Evolutionary conservation across 2,329 filamentous ascomycete genomes (phyloP), one percentile per base, ranked within the genome.

Genomic region (Cercospora brassicicola): DNA sequence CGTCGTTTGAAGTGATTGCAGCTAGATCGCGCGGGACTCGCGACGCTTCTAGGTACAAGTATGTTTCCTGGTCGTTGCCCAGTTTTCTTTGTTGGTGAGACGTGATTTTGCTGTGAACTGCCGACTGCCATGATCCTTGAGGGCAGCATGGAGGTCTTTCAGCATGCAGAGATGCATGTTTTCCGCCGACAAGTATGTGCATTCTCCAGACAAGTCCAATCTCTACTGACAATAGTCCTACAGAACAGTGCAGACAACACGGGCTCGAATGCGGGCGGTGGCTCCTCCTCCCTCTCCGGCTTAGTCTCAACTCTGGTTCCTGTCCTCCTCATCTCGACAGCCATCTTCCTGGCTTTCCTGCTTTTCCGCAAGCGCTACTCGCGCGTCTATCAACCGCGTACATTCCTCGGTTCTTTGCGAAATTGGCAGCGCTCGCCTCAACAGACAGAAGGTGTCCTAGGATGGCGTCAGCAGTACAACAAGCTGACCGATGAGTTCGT

Each of bases 301-400:
- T 76, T 86, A 63, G 64, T 85, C 20, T 82, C 82, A 26, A 85
- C 84, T n/a, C 76, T 86, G 15, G 74, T 83, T 7, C 84, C 84
- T 2, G 78, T 82, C 4, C 72, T 83, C 62, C 65, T 84, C 48
- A 79, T 84, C 62, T 80, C 83, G 5, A 62, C 75, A 2, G 79
- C 83, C 53, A 80, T 81, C 74, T 78, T 85, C 57, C 69, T 77
- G 11, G 69, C 81, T 26, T 86, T 86, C 71, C 72, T 85, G 51
- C 76, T 84, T 51, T 79, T 83, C 68, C 81, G 83, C 39, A 79
- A 79, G 65, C 82, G 78, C 4, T 70, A 70, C 26, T 78, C 81
- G 42, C 76, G 80, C 18, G 79, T 83, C 33, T 85, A 78, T 56
- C 66, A 68, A 26, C 77, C 76, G 11, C 71, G 77, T 48, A 73